phyloP scores from a whole-genome alignment of 2,329 filamentous ascomycete genomes.

The Venturia aucupariae region DNA sequence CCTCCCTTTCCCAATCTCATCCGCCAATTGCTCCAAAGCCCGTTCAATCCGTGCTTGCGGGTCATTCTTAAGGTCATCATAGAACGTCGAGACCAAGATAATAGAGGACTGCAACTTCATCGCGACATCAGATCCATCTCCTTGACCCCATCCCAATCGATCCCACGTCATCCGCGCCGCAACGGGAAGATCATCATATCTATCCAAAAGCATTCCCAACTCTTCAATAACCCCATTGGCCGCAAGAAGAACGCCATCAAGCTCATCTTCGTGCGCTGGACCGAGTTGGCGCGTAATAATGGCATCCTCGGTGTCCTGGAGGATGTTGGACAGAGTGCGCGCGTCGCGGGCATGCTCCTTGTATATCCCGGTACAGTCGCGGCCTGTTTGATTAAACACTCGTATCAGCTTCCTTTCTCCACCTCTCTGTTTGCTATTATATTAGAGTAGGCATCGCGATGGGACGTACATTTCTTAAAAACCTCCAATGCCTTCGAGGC shows the following conservation, averaged over 20 bases:
- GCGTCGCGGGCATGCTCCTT: slow-evolving; percentile 22
- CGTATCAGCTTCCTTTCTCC: not conserved
- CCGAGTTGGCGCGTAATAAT: slow-evolving; percentile 20
- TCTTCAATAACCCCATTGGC: slow-evolving; percentile 18
- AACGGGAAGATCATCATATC: slow-evolving; percentile 24
- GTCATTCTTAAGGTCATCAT: slow-evolving; percentile 23
- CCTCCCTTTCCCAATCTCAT: slow-evolving; percentile 24
- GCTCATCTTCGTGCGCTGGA: slow-evolving; percentile 18
- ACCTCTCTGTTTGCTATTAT: too few species aligned
- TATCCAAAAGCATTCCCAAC: slow-evolving; percentile 21
- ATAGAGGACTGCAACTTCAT: slow-evolving; percentile 22
- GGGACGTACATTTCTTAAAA: not conserved
- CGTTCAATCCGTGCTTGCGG: slow-evolving; percentile 24
- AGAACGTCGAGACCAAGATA: slow-evolving; percentile 23
- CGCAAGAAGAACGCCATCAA: not conserved
- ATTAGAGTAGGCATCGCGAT: too few species aligned
- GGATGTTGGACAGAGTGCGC: slow-evolving; percentile 22
- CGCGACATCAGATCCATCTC: slow-evolving; percentile 19
- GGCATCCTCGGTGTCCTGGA: slow-evolving; percentile 24
- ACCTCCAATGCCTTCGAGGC: slow-evolving; percentile 6
- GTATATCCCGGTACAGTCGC: slow-evolving; percentile 20
- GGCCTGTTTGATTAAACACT: not conserved
- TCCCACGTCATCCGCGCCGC: slow-evolving; percentile 25
- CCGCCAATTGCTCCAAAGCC: slow-evolving; percentile 23
- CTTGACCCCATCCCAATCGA: slow-evolving; percentile 24